Percentiles rank a stretch among this genome's conserved stretches.
phyloP scores from a whole-genome alignment of 2,329 filamentous ascomycete species.

The Fusarium kyushuense region DNA sequence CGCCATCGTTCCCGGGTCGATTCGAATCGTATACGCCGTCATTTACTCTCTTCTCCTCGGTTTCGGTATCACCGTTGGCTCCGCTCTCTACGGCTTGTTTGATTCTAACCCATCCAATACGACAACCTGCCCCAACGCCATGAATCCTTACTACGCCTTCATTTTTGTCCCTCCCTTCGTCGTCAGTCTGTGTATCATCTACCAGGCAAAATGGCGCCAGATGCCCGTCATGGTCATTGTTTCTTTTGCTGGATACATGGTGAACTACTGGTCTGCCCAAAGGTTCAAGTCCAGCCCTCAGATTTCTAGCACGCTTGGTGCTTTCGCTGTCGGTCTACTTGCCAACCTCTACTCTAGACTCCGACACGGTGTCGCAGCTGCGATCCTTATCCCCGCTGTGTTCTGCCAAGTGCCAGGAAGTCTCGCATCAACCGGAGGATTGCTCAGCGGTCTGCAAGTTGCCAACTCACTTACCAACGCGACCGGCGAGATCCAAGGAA shows the following conservation, averaged over 20 bases:
- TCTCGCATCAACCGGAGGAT: constrained; percentile 60
- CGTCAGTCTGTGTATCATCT: constrained; percentile 78
- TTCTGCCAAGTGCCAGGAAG: constrained; percentile 64
- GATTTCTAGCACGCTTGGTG: constrained; percentile 81
- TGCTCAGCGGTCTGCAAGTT: constrained; percentile 59
- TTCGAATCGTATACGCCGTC: constrained; percentile 80
- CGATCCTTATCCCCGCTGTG: constrained; percentile 61
- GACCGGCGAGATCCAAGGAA: constrained; percentile 51
- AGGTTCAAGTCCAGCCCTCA: constrained; percentile 78
- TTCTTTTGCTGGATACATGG: constrained; percentile 78
- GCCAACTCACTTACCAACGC: constrained; percentile 60
- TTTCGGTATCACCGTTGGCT: constrained; percentile 77
- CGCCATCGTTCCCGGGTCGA: constrained; percentile 76
- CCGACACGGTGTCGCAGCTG: constrained; percentile 63
- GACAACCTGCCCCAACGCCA: constrained; percentile 58
- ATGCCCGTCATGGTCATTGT: constrained; percentile 82
- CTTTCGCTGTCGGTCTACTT: constrained; percentile 79
- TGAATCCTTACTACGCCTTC: constrained; percentile 66
- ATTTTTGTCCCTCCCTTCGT: constrained; percentile 81
- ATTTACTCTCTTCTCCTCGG: constrained; percentile 80
- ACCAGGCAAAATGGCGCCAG: constrained; percentile 85
- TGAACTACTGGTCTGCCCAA: constrained; percentile 77
- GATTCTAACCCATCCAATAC: constrained; percentile 64
- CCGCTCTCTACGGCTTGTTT: constrained; percentile 71
- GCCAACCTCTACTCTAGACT: constrained; percentile 81